These are phyloP conservation scores for Stachybotrys chlorohalonatus DNA, from an alignment of 2,329 filamentous ascomycete species.

Conservation along the genomic window DNA sequence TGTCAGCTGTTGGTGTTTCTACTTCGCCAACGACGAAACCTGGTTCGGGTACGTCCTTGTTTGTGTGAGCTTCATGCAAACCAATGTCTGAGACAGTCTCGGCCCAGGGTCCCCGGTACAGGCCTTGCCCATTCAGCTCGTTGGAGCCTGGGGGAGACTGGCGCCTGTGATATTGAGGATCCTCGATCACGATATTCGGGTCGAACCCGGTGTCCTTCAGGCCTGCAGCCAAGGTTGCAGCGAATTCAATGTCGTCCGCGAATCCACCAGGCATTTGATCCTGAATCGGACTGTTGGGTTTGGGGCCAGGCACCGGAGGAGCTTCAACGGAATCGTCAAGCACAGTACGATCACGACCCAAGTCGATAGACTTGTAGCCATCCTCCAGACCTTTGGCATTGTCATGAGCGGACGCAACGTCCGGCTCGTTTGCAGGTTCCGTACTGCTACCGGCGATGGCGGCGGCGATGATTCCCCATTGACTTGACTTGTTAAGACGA, in stretches of 20 bases:
- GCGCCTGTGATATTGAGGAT: slow-evolving; percentile 53
- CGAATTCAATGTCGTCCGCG: slow-evolving; percentile 59
- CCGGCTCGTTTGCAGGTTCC: slow-evolving; percentile 25
- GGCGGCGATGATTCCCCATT: slow-evolving; percentile 45
- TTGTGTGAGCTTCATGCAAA: slow-evolving; percentile 17
- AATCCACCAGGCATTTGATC: slow-evolving; percentile 56
- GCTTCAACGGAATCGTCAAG: slow-evolving; percentile 31
- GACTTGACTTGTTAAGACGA: slow-evolving; percentile 28
- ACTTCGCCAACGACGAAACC: slow-evolving; percentile 41
- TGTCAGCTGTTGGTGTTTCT: slow-evolving; percentile 27
- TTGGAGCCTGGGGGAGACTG: slow-evolving; percentile 55
- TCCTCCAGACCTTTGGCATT: slow-evolving; percentile 9
- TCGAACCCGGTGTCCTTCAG: slow-evolving; percentile 63
- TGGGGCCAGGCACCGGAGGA: slow-evolving; percentile 48
- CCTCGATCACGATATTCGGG: slow-evolving; percentile 59
- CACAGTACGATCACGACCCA: slow-evolving; percentile 4
- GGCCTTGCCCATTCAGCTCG: slow-evolving; percentile 27
- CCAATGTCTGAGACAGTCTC: slow-evolving; percentile 37
- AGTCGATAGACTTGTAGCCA: slow-evolving; percentile 4
- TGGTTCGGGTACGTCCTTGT: slow-evolving; percentile 19
- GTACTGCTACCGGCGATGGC: slow-evolving; percentile 34
- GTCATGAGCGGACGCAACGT: slow-evolving; percentile 8
- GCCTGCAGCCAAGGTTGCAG: slow-evolving; percentile 59
- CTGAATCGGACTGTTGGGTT: slow-evolving; percentile 37
- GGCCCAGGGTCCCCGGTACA: slow-evolving; percentile 40